Base-by-base conservation (phyloP, 2,329 filamentous ascomycete genomes). In the Aspergillus phoenicis region DNA sequence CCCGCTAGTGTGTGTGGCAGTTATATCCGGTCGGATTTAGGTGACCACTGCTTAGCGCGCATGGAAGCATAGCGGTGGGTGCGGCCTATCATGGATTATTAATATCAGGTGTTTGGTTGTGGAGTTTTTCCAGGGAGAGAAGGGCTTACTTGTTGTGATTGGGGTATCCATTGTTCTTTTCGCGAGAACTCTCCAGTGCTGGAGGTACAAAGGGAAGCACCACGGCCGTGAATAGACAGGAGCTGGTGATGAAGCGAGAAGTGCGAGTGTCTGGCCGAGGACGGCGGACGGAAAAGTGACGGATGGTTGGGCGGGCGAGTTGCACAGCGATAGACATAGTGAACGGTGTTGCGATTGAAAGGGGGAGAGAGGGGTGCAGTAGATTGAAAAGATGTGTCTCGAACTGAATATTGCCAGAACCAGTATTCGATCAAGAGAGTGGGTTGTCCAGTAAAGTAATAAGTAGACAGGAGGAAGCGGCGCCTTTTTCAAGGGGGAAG, bases 121-220 rank as follows among this genome's bases (percentile, higher is more conserved):
- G 48, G 48, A 33, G 22, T 52, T 13, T 41, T 13, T 26, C 13
- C n/a, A 11, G 20, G 22, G 38, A 41, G 49, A 33, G 11, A 6
- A 8, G 26, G 67, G 11, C 72, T 69, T 70, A 78, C 74, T 77
- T 78, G 59, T 71, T 75, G 49, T 71, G 70, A 64, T 75, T 74
- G 13, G 76, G 71, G 52, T 73, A 75, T 36, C 75, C 75, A 11
- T 70, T 70, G 47, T 73, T 77, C 63, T 71, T 74, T 63, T 80
- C 75, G 36, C 77, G 73, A 36, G 77, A 79, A 61, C 78, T 80
- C 62, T 81, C 79, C 10, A 81, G 70, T 4, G 80, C 80, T 6
- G 80, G 79, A 28, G 80, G 80, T 3, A 81, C 74, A 62, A 81
- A 81, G 5, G 80, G 79, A 5, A 81, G 68, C 17, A 80, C 72